phyloP scores from a whole-genome alignment of 345 rosid genomes.

The Gossypium anomalum region DNA sequence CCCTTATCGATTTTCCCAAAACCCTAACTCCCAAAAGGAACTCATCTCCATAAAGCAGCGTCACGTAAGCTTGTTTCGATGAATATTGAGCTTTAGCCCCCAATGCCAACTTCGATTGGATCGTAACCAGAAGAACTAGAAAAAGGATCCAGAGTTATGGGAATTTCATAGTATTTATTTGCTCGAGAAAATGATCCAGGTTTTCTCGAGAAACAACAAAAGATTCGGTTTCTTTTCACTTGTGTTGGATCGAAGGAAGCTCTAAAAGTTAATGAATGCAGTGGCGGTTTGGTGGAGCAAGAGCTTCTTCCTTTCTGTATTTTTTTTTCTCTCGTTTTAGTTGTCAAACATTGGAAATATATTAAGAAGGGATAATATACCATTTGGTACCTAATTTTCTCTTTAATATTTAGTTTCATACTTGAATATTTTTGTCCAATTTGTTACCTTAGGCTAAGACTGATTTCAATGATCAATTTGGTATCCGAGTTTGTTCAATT shows the following conservation, averaged over 20 bases:
- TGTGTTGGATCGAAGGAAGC: neutral
- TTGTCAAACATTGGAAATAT: too few relatives aligned
- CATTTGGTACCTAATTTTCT: too few relatives aligned
- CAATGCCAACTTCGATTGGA: conserved; percentile 30
- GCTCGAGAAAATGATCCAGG: conserved; percentile 27
- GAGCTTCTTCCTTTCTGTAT: neutral
- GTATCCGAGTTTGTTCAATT: too few relatives aligned
- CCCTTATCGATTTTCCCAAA: conserved; percentile 82
- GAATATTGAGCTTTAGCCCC: conserved; percentile 29
- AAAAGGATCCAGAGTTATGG: conserved; percentile 29
- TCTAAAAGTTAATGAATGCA: neutral
- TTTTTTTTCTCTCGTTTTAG: too few relatives aligned
- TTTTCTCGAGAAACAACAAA: conserved; percentile 29
- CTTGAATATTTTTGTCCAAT: too few relatives aligned
- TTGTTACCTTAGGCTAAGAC: too few relatives aligned
- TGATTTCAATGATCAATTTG: too few relatives aligned
- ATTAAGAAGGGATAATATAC: too few relatives aligned
- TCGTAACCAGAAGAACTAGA: conserved; percentile 26
- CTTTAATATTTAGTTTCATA: too few relatives aligned
- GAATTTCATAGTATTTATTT: conserved; percentile 28
- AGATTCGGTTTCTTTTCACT: neutral
- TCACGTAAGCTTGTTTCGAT: conserved; percentile 66
- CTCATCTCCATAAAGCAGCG: conserved; percentile 89
- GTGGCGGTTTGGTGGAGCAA: neutral
- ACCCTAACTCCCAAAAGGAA: conserved; percentile 92